These are phyloP conservation scores for Populus trichocarpa DNA, from an alignment of 441 rosid genomes.

Conservation along the genomic window DNA sequence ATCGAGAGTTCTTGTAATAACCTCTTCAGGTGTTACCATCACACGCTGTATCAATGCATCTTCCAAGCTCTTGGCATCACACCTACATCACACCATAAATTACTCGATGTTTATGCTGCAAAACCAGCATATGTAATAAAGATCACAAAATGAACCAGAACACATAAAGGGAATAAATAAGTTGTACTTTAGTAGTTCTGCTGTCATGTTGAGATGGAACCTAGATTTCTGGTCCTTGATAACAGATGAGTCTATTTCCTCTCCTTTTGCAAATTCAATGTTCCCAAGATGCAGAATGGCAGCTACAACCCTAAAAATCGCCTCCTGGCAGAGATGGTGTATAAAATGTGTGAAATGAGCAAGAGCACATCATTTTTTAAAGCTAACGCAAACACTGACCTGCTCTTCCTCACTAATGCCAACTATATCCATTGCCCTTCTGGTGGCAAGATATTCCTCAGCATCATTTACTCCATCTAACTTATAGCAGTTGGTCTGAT, in stretches of 20 bases:
- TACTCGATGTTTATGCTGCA: constrained; percentile 18
- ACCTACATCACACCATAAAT: constrained; percentile 44
- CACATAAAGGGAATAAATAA: constrained; percentile 6
- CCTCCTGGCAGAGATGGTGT: constrained; percentile 57
- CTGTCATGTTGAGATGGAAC: constrained; percentile 72
- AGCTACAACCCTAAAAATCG: constrained; percentile 96
- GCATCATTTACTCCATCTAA: constrained; percentile 91
- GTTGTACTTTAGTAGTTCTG: constrained; percentile 84
- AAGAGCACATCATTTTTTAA: constrained; percentile 13
- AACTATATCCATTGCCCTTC: constrained; percentile 99
- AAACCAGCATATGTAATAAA: constrained; percentile 12
- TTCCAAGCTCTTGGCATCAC: constrained; percentile 93
- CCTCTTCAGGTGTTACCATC: constrained; percentile 99
- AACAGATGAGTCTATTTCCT: constrained; percentile 89
- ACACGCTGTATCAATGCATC: constrained; percentile 98
- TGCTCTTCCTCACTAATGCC: constrained; percentile 98
- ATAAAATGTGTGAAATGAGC: constrained; percentile 18
- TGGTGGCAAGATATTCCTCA: constrained; percentile 94
- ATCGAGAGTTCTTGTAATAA: constrained; percentile 97
- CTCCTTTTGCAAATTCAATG: constrained; percentile 86
- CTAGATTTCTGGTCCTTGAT: constrained; percentile 91
- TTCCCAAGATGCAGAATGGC: constrained; percentile 97
- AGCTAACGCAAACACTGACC: constrained; percentile 44
- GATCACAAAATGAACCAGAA: constrained; percentile 11
- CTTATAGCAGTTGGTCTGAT: constrained; percentile 82